Conservation (phyloP, 2,329 filamentous ascomycete genomes). For the Cladosporium halotolerans region DNA sequence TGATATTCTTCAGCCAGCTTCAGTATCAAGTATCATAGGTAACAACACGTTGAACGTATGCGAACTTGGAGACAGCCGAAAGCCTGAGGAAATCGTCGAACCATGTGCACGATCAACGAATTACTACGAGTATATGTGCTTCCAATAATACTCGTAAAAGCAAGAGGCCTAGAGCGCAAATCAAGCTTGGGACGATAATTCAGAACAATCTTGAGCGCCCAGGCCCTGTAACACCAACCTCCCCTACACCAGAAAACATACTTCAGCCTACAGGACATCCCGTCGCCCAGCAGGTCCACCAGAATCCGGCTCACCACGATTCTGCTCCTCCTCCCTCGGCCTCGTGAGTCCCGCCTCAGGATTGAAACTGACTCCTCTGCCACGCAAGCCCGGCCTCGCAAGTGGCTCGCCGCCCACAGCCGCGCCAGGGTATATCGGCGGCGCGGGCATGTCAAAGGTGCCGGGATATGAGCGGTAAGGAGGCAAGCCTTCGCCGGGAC, state of each 20-base stretch:
- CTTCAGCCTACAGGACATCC: neutral
- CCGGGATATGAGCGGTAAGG: neutral
- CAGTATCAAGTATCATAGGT: too few species aligned
- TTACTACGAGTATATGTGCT: too few species aligned
- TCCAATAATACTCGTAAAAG: too few species aligned
- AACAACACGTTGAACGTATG: too few species aligned
- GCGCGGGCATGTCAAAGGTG: neutral
- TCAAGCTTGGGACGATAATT: too few species aligned
- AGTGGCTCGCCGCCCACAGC: neutral
- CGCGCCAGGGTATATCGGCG: neutral
- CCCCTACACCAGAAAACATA: neutral
- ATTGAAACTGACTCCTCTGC: constrained; percentile 5
- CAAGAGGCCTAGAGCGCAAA: too few species aligned
- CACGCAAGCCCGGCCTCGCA: neutral
- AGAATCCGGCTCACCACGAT: constrained; percentile 14
- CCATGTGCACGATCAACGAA: too few species aligned
- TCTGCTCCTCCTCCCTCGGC: constrained; percentile 15
- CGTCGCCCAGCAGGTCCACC: constrained; percentile 7
- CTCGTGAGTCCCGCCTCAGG: constrained; percentile 11
- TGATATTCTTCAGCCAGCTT: too few species aligned
- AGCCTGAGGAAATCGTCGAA: too few species aligned
- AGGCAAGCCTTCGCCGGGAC: neutral
- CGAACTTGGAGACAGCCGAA: too few species aligned
- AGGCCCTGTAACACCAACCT: too few species aligned
- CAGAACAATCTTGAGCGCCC: too few species aligned